Evolutionary conservation across 169 alveolate species (phyloP).

Genomic region (Perkinsus olseni): DNA sequence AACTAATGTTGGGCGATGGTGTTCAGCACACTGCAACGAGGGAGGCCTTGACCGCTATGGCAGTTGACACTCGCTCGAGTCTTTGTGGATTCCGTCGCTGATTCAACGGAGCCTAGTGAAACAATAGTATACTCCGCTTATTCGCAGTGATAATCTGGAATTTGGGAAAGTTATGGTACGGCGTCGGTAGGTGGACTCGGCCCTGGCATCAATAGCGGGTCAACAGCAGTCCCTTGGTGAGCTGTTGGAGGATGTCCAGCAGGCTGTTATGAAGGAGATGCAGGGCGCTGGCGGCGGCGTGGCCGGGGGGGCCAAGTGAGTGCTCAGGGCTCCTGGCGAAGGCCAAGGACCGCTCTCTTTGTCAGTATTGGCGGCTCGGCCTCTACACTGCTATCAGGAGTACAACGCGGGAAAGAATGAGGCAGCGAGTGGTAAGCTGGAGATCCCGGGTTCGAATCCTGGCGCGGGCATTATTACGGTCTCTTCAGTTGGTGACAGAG

Average conservation of each 20-base stretch:
- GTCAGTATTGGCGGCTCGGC: neutral
- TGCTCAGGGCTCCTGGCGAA: neutral
- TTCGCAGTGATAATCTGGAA: no score
- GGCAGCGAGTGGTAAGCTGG: neutral
- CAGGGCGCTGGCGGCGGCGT: neutral
- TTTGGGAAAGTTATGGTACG: no score
- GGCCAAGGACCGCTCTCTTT: neutral
- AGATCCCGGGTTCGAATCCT: neutral
- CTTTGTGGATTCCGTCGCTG: no score
- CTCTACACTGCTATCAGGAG: neutral
- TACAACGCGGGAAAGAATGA: neutral
- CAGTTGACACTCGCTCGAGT: no score
- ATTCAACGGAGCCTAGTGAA: no score
- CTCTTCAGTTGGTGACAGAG: neutral
- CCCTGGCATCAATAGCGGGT: neutral
- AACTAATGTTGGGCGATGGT: no score
- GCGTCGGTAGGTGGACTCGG: neutral
- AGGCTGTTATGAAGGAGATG: neutral
- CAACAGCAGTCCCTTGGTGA: neutral
- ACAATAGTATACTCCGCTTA: no score
- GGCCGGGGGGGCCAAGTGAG: neutral
- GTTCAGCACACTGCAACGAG: no score
- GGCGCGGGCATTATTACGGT: neutral
- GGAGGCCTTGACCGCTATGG: no score
- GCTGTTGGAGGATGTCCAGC: neutral